Conservation (phyloP, 2,329 filamentous ascomycete species). For the Colletotrichum sidae region DNA sequence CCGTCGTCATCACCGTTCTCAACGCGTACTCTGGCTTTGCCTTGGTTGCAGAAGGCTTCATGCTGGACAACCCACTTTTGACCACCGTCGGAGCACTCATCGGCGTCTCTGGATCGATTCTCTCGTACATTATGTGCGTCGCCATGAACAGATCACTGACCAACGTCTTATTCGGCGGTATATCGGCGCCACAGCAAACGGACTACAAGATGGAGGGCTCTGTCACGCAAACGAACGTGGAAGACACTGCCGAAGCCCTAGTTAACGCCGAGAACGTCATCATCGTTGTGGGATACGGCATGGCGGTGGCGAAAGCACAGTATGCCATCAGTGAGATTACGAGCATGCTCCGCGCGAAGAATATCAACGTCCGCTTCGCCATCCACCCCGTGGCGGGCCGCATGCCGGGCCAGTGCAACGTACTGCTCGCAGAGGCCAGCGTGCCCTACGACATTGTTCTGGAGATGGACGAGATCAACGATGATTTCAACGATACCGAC, state of each 20-base stretch:
- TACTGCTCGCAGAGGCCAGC: constrained; percentile 86
- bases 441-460: constrained; percentile 93
- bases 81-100: constrained; percentile 90
- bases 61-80: constrained; percentile 88
- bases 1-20: constrained; percentile 88
- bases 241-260: constrained; percentile 83
- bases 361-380: constrained; percentile 86
- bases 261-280: constrained; percentile 85
- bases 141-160: constrained; percentile 93
- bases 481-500: constrained; percentile 88
- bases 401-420: constrained; percentile 95
- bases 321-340: constrained; percentile 91
- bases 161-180: constrained; percentile 89
- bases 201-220: constrained; percentile 84
- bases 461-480: constrained; percentile 97
- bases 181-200: constrained; percentile 67
- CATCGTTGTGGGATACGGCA: constrained; percentile 91
- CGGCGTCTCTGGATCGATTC: constrained; percentile 87
- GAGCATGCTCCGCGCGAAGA: constrained; percentile 76
- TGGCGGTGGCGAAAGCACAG: constrained; percentile 94
- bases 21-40: constrained; percentile 94
- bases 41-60: constrained; percentile 89
- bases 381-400: constrained; percentile 91
- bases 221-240: constrained; percentile 81
- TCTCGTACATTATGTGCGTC: constrained; percentile 88